Evolutionary conservation across 1,284 basidiomycete genomes (phyloP).

Genomic region (Papiliotrema flavescens): DNA sequence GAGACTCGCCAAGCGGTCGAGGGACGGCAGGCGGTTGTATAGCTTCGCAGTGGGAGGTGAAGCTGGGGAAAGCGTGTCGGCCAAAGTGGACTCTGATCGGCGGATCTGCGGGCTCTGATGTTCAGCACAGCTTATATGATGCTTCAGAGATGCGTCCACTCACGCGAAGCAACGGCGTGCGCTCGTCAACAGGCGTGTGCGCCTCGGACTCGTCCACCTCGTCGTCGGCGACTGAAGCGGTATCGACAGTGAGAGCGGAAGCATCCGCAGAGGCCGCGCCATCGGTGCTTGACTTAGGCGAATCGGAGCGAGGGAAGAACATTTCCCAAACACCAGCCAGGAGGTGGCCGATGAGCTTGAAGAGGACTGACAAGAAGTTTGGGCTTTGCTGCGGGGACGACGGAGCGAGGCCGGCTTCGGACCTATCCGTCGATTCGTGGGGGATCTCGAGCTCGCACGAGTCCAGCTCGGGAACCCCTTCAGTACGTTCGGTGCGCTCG

Average conservation of each 20-base stretch:
- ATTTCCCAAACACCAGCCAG: not conserved
- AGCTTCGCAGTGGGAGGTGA: not conserved
- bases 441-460: too few species aligned
- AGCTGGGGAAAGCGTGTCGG: not conserved
- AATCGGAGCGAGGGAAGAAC: not conserved
- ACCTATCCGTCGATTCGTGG: too few species aligned
- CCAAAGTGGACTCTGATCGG: not conserved
- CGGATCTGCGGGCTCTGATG: not conserved
- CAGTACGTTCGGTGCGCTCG: too few species aligned
- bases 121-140: not conserved
- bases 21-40: not conserved
- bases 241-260: not conserved
- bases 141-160: not conserved
- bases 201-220: not conserved
- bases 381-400: not conserved
- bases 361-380: not conserved
- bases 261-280: not conserved
- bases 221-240: not conserved
- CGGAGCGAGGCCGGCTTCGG: not conserved
- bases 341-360: not conserved
- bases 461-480: too few species aligned
- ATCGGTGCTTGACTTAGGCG: not conserved
- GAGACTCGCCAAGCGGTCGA: not conserved
- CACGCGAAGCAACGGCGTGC: conserved; percentile 4
- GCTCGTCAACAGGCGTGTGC: conserved; percentile 3